Evolutionary conservation across 331 rosid genomes (phyloP), one percentile per base, ranked within the genome.

Genomic region (Telfairia occidentalis): DNA sequence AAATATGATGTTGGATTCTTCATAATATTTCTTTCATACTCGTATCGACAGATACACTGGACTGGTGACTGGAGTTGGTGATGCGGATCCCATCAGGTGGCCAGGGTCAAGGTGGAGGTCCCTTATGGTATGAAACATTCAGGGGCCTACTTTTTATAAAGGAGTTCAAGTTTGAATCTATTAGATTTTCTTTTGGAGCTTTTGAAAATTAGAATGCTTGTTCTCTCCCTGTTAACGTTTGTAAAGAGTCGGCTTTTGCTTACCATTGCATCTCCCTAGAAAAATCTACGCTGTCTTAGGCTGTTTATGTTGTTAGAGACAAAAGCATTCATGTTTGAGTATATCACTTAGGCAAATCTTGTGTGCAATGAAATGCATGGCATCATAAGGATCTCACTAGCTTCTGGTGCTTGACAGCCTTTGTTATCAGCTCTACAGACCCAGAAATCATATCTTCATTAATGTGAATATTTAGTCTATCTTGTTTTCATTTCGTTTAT

Each of bases 31-130:
- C 7, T 53, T 7, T 43, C 73, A n/a, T 72, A 81, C 19, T 67
- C 9, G 30, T 13, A 76, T 78, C 37, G 21, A 54, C 92, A 95
- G 99, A 67, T 86, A 84, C 79, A 85, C 97, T 6, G 99, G 99
- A 76, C 74, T 88, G 46, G 81, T 95, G 71, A 80, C 90, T 76
- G 97, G 99, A 77, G 78, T 86, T 21, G 57, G 84, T 29, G 97
- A 92, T 55, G 78, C 71, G 70, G 99, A 95, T 86, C 88, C 99
- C 57, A 77, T 83, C 30, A 84, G 97, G 77, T 95, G 99, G 97
- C 86, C 97, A 0, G 90, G 97, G 42, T 92, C 99, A 24, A 92
- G 87, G 82, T 95, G 99, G 99, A 90, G 85, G 87, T 90, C 97
- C 79, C 78, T 95, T 9, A 58, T 85, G 86, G 97, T 95, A 89